These are phyloP conservation scores for Citrullus mucosospermus DNA, from an alignment of 306 rosid species.

Conservation along the genomic window DNA sequence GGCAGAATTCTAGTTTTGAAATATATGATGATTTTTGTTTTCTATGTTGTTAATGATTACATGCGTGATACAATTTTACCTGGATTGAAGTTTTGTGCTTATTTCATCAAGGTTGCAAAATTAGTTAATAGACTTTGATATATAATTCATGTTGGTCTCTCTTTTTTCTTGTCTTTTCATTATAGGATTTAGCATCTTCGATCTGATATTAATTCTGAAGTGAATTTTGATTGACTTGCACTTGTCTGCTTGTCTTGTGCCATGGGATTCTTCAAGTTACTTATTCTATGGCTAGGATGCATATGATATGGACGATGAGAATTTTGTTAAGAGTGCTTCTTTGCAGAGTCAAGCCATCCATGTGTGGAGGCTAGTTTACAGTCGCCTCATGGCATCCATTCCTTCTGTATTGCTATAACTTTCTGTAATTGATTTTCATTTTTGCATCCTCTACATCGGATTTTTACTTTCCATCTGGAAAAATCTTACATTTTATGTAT, in stretches of 20 bases:
- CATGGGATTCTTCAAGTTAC: neutral
- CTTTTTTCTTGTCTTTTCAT: neutral
- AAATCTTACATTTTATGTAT: neutral
- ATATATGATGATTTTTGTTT: neutral
- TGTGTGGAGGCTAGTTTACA: neutral
- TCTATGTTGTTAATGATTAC: neutral
- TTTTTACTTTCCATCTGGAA: neutral
- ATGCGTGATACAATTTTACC: neutral
- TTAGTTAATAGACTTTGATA: neutral
- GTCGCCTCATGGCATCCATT: neutral
- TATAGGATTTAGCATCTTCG: neutral
- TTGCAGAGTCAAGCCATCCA: neutral
- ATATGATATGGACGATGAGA: neutral
- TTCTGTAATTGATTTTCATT: neutral
- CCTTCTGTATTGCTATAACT: neutral
- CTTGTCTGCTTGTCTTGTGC: neutral
- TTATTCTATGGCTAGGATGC: neutral
- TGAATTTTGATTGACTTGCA: neutral
- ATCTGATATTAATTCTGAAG: neutral
- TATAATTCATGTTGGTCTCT: neutral
- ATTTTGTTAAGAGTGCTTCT: neutral
- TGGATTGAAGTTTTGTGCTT: neutral
- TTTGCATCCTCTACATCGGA: neutral
- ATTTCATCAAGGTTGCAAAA: neutral
- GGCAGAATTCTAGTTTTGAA: neutral